Percentiles rank a stretch among this genome's conserved stretches.
Conservation (phyloP, 2,329 filamentous ascomycete species). For the Ophidiomyces ophidiicola region DNA sequence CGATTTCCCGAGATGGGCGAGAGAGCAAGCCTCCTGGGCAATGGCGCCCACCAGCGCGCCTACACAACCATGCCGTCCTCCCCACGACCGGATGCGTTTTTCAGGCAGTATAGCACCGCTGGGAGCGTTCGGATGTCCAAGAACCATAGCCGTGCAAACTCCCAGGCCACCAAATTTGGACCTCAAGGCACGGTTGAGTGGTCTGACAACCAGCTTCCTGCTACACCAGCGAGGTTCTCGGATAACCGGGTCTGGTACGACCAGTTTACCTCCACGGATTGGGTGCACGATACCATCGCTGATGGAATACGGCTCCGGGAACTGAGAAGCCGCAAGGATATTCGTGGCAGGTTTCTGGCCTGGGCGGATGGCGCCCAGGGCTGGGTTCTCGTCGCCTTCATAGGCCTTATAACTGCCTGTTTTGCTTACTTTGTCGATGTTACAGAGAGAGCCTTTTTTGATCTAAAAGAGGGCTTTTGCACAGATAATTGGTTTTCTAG, state of each 20-base stretch:
- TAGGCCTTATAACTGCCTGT: constrained; percentile 71
- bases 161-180: constrained; percentile 45
- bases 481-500: constrained; percentile 57
- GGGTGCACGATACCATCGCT: constrained; percentile 94
- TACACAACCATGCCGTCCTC: constrained; percentile 28
- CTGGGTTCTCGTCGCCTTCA: constrained; percentile 85
- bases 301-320: constrained; percentile 82
- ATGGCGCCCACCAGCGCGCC: constrained; percentile 20
- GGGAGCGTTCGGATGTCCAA: constrained; percentile 30
- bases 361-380: constrained; percentile 81
- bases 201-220: constrained; percentile 19
- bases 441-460: constrained; percentile 72
- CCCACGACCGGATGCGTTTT: constrained; percentile 24
- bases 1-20: constrained; percentile 18
- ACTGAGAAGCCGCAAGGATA: constrained; percentile 66
- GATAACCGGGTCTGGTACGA: constrained; percentile 97
- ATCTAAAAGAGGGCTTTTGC: constrained; percentile 86
- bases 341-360: constrained; percentile 64
- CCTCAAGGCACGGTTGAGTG: constrained; percentile 53
- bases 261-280: constrained; percentile 94
- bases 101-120: constrained; percentile 25
- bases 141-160: constrained; percentile 40
- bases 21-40: constrained; percentile 27
- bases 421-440: constrained; percentile 84
- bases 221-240: constrained; percentile 46